phyloP scores from a whole-genome alignment of 2,329 filamentous ascomycete genomes.

The Sporothrix humicola region DNA sequence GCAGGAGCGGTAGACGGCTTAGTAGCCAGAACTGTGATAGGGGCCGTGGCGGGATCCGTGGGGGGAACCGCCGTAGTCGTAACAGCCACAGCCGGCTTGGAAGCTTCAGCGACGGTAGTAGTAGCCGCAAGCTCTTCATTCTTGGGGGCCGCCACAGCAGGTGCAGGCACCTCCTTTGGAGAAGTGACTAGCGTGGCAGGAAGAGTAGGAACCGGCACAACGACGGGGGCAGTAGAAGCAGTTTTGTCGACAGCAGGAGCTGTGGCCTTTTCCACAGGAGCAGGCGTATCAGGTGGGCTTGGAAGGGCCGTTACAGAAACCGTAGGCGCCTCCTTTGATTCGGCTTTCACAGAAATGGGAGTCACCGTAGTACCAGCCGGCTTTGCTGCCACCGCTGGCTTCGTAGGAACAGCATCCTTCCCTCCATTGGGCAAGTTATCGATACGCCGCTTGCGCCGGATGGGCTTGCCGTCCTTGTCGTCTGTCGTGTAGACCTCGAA shows the following conservation, averaged over 20 bases:
- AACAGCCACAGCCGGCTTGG: neutral
- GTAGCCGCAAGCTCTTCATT: neutral
- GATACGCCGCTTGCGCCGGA: conserved; percentile 11
- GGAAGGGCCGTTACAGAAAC: neutral
- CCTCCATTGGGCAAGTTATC: conserved; percentile 11
- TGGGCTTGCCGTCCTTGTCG: conserved; percentile 22
- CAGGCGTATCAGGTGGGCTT: neutral
- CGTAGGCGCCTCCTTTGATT: neutral
- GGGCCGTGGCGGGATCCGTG: too few relatives aligned
- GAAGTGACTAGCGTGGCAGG: neutral
- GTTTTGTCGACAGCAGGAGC: neutral
- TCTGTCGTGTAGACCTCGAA: conserved; percentile 14
- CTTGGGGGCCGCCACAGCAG: neutral
- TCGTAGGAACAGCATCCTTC: neutral
- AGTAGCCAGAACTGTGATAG: too few relatives aligned
- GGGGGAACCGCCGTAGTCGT: too few relatives aligned
- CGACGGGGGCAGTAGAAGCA: neutral
- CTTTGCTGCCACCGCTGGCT: neutral
- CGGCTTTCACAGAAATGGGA: neutral
- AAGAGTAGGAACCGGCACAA: neutral
- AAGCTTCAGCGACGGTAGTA: neutral
- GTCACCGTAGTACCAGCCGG: neutral
- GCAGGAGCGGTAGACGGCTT: too few relatives aligned
- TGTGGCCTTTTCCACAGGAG: neutral
- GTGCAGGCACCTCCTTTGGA: neutral